Base-by-base conservation (phyloP, 148 eudicot species). In the Polygonum maritimum region DNA sequence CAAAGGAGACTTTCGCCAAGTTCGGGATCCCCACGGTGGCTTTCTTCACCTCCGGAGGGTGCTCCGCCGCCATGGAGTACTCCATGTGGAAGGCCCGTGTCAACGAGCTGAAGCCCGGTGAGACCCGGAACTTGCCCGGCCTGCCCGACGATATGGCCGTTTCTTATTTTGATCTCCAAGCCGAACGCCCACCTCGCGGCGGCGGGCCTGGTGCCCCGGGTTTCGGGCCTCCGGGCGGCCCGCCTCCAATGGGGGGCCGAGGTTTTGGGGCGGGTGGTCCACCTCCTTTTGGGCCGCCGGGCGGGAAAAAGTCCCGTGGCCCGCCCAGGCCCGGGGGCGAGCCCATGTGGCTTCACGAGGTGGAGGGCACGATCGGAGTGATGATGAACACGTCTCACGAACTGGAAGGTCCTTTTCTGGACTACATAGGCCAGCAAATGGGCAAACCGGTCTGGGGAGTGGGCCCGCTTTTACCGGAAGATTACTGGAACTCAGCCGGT, bases 31-130 rank as follows among this genome's bases (percentile, higher is more conserved):
- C 87, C 5, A 51, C 76, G 1, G 86, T 78, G 26, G 77, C 84
- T 13, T 82, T 90, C 74, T 85, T 85, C 86, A 88, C 91, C 71
- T 86, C 90, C 11, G 94, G 91, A 35, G 90, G 90, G 0, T 84
- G 85, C 80, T 48, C 83, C 35, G 82, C 88, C 4, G 94, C 94
- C 26, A 78, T 86, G 80, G 91, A 86, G 82, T 81, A 81, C 52
- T 88, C 85, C 12, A 21, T 76, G 22, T 88, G 85, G 88, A 83
- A 85, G 72, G 84, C 79, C 3, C 22, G 65, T 21, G 82, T 47
- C 2, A 84, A 33, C 3, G 83, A 81, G 12, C 48, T 88, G 76
- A 79, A 78, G 70, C 91, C 91, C 1, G 91, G 87, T 3, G 87
- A 88, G 82, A 74, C 38, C 72, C 78, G 83, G 48, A 45, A 71